A percentile compares a stretch with the other conserved stretches of the same genome.
Conservation (phyloP, 331 rosid species). For the Prunus yedoensis region DNA sequence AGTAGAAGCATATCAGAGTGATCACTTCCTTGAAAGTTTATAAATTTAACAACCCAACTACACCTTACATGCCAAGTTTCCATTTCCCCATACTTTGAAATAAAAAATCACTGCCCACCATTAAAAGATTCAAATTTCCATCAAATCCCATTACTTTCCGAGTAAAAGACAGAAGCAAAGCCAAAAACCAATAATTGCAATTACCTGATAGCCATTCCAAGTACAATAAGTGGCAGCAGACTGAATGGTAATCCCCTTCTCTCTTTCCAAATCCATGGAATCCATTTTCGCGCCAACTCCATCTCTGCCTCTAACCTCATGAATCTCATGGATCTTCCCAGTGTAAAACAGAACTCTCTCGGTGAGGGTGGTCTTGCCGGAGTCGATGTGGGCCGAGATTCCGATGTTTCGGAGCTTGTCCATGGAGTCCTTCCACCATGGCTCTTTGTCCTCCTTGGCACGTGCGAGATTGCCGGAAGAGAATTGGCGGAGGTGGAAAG, state of each 20-base stretch:
- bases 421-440: constrained; percentile 91
- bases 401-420: constrained; percentile 80
- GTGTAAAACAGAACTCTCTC: constrained; percentile 85
- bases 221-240: constrained; percentile 93
- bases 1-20: not conserved
- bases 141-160: not conserved
- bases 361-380: constrained; percentile 95
- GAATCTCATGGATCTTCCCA: constrained; percentile 93
- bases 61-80: not conserved
- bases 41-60: not conserved
- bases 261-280: constrained; percentile 96
- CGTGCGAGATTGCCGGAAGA: constrained; percentile 71
- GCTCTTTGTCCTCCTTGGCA: constrained; percentile 68
- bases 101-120: not conserved
- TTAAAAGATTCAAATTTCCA: not conserved
- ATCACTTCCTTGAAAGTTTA: not conserved
- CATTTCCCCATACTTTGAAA: not conserved
- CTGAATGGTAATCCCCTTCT: constrained; percentile 92
- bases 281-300: constrained; percentile 99
- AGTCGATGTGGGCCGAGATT: constrained; percentile 98
- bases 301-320: constrained; percentile 88
- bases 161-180: not conserved
- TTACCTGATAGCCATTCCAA: constrained; percentile 89
- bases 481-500: constrained; percentile 56
- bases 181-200: not conserved